Evolutionary conservation across 2,329 filamentous ascomycete genomes (phyloP).

Genomic region (Chaetoscypha palmicola): DNA sequence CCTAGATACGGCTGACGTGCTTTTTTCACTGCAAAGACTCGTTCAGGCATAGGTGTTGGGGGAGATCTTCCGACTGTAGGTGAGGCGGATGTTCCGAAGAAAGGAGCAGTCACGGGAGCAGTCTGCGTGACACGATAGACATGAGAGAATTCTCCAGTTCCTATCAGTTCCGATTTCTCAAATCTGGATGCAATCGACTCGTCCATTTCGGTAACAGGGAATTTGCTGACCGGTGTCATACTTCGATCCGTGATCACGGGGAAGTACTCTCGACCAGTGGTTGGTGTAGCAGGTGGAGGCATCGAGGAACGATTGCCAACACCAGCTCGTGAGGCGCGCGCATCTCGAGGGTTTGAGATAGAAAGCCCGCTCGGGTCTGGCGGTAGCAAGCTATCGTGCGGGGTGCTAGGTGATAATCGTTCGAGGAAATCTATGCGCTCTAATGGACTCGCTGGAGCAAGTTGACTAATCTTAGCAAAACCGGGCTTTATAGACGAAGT

Average conservation of each 20-base stretch:
- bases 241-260: conserved; percentile 50
- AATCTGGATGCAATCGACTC: conserved; percentile 68
- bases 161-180: conserved; percentile 70
- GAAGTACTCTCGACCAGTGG: conserved; percentile 49
- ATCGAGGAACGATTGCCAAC: conserved; percentile 36
- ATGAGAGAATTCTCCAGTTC: conserved; percentile 86
- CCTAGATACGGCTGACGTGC: conserved; percentile 74
- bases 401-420: conserved; percentile 63
- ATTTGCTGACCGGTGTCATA: conserved; percentile 63
- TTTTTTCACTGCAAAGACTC: conserved; percentile 91
- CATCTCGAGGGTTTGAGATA: conserved; percentile 57
- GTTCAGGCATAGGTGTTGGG: conserved; percentile 45
- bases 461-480: conserved; percentile 46
- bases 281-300: conserved; percentile 76
- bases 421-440: conserved; percentile 46
- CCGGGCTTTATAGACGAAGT: conserved; percentile 33
- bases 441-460: conserved; percentile 54
- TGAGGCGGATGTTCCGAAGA: conserved; percentile 37
- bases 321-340: conserved; percentile 16
- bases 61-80: conserved; percentile 44
- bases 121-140: conserved; percentile 70
- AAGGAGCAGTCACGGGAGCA: conserved; percentile 31
- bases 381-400: conserved; percentile 65
- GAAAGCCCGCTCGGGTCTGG: conserved; percentile 78
- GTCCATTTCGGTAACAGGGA: conserved; percentile 69